A percentile compares a stretch with the other conserved stretches of the same genome.
phyloP scores from a whole-genome alignment of 148 eudicot species.

The Selenicereus undatus region DNA sequence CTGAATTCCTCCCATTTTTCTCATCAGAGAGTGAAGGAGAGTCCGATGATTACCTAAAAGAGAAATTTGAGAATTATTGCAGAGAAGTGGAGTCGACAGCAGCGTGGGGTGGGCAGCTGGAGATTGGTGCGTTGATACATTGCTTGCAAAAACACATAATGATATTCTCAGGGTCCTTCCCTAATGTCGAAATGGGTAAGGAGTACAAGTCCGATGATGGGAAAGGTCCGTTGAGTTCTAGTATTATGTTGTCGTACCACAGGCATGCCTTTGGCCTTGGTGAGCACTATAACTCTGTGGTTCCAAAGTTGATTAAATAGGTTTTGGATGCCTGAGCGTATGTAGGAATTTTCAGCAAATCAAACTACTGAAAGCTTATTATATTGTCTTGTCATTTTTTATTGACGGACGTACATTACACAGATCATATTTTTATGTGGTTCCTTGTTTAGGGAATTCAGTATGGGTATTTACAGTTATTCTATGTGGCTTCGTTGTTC shows the following conservation, averaged over 20 bases:
- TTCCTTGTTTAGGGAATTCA: not conserved
- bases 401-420: not conserved
- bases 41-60: conserved; percentile 36
- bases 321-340: conserved; percentile 3
- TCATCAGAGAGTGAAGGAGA: conserved; percentile 58
- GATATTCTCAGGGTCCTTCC: conserved; percentile 67
- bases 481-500: not conserved
- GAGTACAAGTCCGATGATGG: conserved; percentile 47
- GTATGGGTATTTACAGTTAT: not conserved
- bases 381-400: not conserved
- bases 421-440: not conserved
- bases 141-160: conserved; percentile 57
- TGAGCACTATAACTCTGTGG: conserved; percentile 75
- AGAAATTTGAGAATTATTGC: conserved; percentile 62
- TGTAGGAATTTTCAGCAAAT: not conserved
- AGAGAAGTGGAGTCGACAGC: conserved; percentile 67
- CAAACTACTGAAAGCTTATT: not conserved
- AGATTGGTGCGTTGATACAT: conserved; percentile 68
- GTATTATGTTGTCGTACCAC: conserved; percentile 64
- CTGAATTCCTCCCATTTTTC: conserved; percentile 62
- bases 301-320: conserved; percentile 25
- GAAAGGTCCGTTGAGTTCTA: conserved; percentile 25
- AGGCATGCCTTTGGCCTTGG: conserved; percentile 79
- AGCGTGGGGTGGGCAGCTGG: conserved; percentile 77
- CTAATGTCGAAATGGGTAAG: conserved; percentile 86